phyloP scores from a whole-genome alignment of 2,329 filamentous ascomycete species.

The Sclerotinia subarctica region DNA sequence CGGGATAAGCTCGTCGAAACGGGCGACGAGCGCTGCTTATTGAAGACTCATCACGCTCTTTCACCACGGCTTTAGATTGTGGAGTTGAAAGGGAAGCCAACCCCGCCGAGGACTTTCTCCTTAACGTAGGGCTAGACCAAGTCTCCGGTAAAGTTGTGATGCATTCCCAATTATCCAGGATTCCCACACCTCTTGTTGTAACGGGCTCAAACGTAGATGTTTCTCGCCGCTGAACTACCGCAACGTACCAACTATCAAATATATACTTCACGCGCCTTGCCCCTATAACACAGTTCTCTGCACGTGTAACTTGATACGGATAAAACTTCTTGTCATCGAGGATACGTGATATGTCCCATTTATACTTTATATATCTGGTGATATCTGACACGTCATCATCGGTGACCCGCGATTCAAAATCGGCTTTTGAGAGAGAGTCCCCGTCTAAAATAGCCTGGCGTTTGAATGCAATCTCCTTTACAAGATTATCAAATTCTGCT shows the following conservation, averaged over 20 bases:
- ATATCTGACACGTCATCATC: neutral
- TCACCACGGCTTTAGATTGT: too few species aligned
- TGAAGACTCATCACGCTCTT: neutral
- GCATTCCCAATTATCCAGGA: neutral
- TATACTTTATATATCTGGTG: neutral
- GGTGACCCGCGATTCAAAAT: neutral
- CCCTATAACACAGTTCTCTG: neutral
- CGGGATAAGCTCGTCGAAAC: neutral
- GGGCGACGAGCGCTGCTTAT: too few species aligned
- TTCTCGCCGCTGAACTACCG: neutral
- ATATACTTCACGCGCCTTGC: neutral
- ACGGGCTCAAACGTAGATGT: neutral
- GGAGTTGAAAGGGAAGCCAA: too few species aligned
- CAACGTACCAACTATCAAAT: neutral
- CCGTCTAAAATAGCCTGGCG: neutral
- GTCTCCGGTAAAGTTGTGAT: fast-evolving
- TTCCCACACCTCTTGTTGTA: neutral
- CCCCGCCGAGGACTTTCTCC: neutral
- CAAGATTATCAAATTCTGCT: neutral
- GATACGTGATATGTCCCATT: neutral
- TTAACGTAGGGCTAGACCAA: neutral
- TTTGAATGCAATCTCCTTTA: neutral
- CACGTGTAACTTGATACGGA: neutral
- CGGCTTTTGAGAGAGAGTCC: neutral
- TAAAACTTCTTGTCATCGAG: neutral